Base-by-base conservation (phyloP, 306 rosid species). In the Cucurbita ficifolia region DNA sequence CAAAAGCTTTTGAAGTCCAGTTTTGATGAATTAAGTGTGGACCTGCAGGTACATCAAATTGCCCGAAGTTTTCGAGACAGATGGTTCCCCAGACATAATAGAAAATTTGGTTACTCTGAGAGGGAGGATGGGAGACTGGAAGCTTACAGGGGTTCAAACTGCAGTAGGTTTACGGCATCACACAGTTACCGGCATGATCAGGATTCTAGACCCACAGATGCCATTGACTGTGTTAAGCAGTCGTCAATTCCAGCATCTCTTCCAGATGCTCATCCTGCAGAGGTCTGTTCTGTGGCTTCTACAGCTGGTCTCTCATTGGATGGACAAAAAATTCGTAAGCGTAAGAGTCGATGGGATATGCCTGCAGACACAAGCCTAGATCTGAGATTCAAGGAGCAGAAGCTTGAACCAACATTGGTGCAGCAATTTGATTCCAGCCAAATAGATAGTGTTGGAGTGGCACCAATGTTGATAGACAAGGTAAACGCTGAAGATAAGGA, bases 301-400 rank as follows among this genome's bases (percentile, higher is more conserved):
- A 61, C 52, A 38, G 82, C 82, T 82, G 87, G 77, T 40, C 65
- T 60, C 78, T 81, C 76, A 67, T 74, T 60, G 55, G 77, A 75
- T 29, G 88, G 75, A 72, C 78, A 81, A 50, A 91, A 68, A 76
- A 79, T 80, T 45, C 96, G 96, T 10, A 95, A 95, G 79, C 96
- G 99, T 52, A 95, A 91, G 77, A 95, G 97, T 80, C 87, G 99
- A 77, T 95, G 99, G 99, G 99, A 95, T 86, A 96, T 91, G 72
- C 97, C 96, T 50, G 92, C 93, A 9, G 93, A 84, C 70, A 71
- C 83, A 62, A 79, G 43, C 74, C 76, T 75, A 21, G 83, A 70
- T 81, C 78, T 75, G 51, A 59, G 74, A 58, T 75, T 42, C 45
- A 88, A 79, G 81, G 89, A 84, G 71, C 87, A 77, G 76, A 81